phyloP scores from a whole-genome alignment of 2,329 filamentous ascomycete species.

The Diaporthe vaccinii region DNA sequence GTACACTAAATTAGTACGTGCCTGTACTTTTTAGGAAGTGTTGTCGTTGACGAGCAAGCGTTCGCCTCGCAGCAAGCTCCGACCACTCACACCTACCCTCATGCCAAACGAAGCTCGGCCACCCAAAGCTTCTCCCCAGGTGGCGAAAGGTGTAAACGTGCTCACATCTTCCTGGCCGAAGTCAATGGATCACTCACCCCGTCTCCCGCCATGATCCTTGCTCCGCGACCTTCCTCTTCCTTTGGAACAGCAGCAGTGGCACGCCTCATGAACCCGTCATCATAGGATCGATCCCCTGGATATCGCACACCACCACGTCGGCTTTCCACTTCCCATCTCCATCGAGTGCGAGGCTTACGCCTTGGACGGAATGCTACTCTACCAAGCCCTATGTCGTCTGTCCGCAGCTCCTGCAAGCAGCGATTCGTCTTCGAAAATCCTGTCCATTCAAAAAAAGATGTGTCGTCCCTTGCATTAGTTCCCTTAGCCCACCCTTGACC shows the following conservation, averaged over 20 bases:
- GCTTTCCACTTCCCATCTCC: not conserved
- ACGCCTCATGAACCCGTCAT: not conserved
- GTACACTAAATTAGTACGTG: slow-evolving; percentile 11
- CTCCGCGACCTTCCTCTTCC: not conserved
- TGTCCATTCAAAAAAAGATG: not conserved
- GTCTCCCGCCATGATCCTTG: not conserved
- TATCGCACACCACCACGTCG: slow-evolving; percentile 4
- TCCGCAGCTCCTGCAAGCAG: slow-evolving; percentile 17
- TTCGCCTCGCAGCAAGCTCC: slow-evolving; percentile 6
- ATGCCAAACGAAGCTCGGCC: slow-evolving; percentile 1
- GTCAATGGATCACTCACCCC: not conserved
- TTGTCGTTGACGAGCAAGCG: slow-evolving; percentile 13
- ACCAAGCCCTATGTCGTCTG: slow-evolving; percentile 6
- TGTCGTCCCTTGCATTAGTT: slow-evolving; percentile 36
- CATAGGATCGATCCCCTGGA: not conserved
- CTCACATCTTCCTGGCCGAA: not conserved
- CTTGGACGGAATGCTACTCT: slow-evolving; percentile 4
- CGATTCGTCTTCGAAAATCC: not conserved
- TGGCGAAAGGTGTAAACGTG: not conserved
- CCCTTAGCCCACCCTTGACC: not conserved
- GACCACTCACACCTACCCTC: slow-evolving; percentile 18
- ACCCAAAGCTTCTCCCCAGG: slow-evolving; percentile 6
- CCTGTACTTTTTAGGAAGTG: not conserved
- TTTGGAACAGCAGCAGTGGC: not conserved
- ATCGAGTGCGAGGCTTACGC: not conserved